Evolutionary conservation across 2,329 filamentous ascomycete genomes (phyloP), one percentile per base, ranked within the genome.

Genomic region (Talaromyces sp.): DNA sequence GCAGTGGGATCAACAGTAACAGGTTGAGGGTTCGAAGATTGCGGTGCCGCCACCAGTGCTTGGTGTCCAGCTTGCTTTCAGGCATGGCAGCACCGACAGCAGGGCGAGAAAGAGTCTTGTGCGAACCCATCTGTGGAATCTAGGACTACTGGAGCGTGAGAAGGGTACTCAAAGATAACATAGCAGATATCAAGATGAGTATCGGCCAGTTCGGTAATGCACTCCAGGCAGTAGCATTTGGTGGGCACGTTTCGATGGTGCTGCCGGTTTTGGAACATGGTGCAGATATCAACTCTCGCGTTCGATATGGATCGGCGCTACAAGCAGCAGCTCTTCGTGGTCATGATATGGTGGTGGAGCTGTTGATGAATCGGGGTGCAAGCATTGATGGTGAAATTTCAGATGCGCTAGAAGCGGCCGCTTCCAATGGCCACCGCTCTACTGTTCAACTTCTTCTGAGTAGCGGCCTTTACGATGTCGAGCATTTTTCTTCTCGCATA

Each of bases 21-120:
- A 58, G 34, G n/a, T 58, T 58, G 13, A 58, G 54, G 7, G 54
- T 58, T 31, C 54, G 54, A 25, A 58, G 54, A 11, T 58, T 58
- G 7, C 34, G 54, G 19, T 58, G 54, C 29, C 54, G 54, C 54
- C 54, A 58, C 54, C 54, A 58, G 15, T 58, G 54, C 34, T n/a
- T 58, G 8, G 29, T 58, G 19, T 58, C 54, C 29, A 58, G 54
- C 17, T 10, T 34, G 31, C 29, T 36, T 36, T 36, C 34, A 0
- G 54, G 54, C 31, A 58, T 58, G 22, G 49, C 22, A 29, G 8
- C 49, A 53, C 49, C 25, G 3, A 53, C 49, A 53, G 49, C 10
- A 3, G 49, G 22, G 25, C 2, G 49, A 53, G 49, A 53, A 53
- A 29, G 25, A 2, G 25, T 31, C 49, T 53, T 53, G 49, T 25